A percentile compares a stretch with the other conserved stretches of the same genome.
Evolutionary conservation across 139 green algal genomes (phyloP).

Genomic region (Micractinium sp.): DNA sequence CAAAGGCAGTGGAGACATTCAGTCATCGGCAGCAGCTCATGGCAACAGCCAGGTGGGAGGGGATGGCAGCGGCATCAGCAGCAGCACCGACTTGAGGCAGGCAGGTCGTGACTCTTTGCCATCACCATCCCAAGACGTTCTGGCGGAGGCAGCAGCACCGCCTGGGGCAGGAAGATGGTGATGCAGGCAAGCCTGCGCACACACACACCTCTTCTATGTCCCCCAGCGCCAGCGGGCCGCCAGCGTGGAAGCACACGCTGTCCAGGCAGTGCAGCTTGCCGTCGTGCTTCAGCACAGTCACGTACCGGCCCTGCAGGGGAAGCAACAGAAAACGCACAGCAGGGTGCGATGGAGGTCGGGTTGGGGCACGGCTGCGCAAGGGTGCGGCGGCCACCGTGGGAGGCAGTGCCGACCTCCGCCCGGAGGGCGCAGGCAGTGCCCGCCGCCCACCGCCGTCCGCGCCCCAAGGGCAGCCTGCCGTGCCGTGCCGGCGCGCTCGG

Average conservation of each 20-base stretch:
- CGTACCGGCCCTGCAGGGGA: conserved; percentile 38
- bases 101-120: no score
- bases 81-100: no score
- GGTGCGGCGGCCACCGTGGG: background rate
- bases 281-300: conserved; percentile 38
- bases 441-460: background rate
- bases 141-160: no score
- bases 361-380: background rate
- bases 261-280: conserved; percentile 46
- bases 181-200: no score
- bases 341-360: background rate
- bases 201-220: conserved; percentile 59
- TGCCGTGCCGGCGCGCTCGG: no score
- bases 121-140: no score
- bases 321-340: background rate
- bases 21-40: no score
- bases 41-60: no score
- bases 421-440: background rate
- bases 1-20: no score
- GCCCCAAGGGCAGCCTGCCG: background rate
- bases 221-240: conserved; percentile 49
- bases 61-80: conserved; percentile 26
- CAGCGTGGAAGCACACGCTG: conserved; percentile 55
- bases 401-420: no score
- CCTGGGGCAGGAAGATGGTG: no score